phyloP scores from a whole-genome alignment of 1,284 basidiomycete species.

The Fistulina hepatica region DNA sequence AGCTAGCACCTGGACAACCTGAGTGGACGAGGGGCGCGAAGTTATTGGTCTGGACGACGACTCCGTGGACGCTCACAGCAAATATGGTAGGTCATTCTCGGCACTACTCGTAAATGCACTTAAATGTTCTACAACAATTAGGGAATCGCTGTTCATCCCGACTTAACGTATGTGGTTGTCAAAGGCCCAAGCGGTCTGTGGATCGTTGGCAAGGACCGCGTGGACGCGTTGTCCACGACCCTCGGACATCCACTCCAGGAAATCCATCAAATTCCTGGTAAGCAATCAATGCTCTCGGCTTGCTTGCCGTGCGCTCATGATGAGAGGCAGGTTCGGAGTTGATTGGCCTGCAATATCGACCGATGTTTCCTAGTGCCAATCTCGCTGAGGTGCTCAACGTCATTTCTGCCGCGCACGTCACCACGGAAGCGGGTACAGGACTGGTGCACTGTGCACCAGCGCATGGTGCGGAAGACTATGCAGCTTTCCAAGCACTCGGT shows the following conservation, averaged over 20 bases:
- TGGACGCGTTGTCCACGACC: conserved; percentile 39
- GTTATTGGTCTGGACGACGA: conserved; percentile 95
- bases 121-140: conserved; percentile 22
- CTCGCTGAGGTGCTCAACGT: conserved; percentile 28
- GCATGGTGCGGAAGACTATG: conserved; percentile 91
- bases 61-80: conserved; percentile 93
- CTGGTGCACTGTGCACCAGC: conserved; percentile 95
- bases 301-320: not conserved
- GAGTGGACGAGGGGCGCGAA: too few species aligned
- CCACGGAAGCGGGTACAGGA: conserved; percentile 84
- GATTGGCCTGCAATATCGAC: conserved; percentile 53
- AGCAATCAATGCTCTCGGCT: not conserved
- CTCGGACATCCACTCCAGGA: conserved; percentile 43
- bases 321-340: conserved; percentile 47
- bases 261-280: conserved; percentile 43
- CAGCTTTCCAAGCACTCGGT: conserved; percentile 46
- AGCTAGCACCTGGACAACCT: too few species aligned
- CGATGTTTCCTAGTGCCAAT: conserved; percentile 49
- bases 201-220: conserved; percentile 65
- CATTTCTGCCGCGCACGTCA: conserved; percentile 64
- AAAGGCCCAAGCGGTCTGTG: conserved; percentile 29
- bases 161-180: conserved; percentile 64
- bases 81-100: conserved; percentile 69
- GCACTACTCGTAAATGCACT: not conserved
- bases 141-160: conserved; percentile 79